A percentile compares a stretch with the other conserved stretches of the same genome.
Evolutionary conservation across 305 asterid genomes (phyloP).

Genomic region (Rubia balearica): DNA sequence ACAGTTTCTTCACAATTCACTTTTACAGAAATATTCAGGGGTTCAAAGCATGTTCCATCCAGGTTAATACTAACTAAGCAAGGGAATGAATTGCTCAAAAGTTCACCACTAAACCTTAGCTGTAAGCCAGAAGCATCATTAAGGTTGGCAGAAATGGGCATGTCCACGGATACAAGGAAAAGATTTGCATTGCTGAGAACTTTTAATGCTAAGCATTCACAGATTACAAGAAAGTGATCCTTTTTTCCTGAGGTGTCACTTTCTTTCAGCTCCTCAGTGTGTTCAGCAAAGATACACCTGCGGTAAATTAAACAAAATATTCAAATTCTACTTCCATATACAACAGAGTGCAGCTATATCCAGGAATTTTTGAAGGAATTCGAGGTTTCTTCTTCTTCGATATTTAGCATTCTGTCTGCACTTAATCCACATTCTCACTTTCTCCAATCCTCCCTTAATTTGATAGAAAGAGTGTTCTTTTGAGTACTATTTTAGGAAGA

Average conservation of each 20-base stretch:
- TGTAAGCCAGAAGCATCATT: constrained; percentile 74
- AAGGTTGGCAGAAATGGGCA: constrained; percentile 80
- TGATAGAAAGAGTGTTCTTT: too few relatives aligned
- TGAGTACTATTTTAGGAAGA: too few relatives aligned
- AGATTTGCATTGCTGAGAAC: constrained; percentile 81
- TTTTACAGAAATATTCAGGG: constrained; percentile 61
- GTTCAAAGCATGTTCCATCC: constrained; percentile 70
- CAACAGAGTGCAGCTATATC: too few relatives aligned
- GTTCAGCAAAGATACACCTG: constrained; percentile 78
- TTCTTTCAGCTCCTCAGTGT: constrained; percentile 48
- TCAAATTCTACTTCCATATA: constrained; percentile 12
- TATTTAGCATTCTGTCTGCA: too few relatives aligned
- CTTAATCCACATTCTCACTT: too few relatives aligned
- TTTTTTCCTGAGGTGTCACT: constrained; percentile 34
- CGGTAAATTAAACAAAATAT: constrained; percentile 24
- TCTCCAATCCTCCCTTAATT: too few relatives aligned
- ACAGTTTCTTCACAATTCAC: constrained; percentile 92
- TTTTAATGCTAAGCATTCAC: constrained; percentile 72
- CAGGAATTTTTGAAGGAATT: too few relatives aligned
- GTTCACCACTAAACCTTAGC: constrained; percentile 82
- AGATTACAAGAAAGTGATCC: constrained; percentile 64
- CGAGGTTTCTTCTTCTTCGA: too few relatives aligned
- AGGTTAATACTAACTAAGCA: constrained; percentile 68
- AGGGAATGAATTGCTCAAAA: constrained; percentile 62
- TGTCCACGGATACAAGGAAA: constrained; percentile 71